Conservation (phyloP, 2,329 filamentous ascomycete genomes). For the Raffaelea ambrosiae region DNA sequence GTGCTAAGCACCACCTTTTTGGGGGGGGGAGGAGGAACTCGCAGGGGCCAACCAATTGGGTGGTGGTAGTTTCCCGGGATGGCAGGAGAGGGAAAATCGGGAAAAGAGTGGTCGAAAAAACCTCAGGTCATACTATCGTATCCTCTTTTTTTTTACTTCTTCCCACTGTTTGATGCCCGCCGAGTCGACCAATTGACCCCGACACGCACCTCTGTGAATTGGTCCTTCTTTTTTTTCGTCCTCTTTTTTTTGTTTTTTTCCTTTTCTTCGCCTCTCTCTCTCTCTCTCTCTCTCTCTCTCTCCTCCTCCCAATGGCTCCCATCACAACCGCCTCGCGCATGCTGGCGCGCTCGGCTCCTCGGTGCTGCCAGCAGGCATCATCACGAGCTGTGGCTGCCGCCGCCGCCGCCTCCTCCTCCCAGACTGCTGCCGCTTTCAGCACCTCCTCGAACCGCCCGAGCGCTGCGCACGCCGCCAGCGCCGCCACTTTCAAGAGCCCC, state of each 20-base stretch:
- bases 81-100: background rate
- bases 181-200: background rate
- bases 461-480: conserved; percentile 32
- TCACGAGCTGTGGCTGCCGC: conserved; percentile 34
- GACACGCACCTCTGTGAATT: background rate
- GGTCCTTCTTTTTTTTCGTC: background rate
- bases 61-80: background rate
- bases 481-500: conserved; percentile 48
- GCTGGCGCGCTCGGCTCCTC: conserved; percentile 47
- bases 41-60: background rate
- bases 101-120: conserved; percentile 28
- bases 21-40: background rate
- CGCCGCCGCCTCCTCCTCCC: no score
- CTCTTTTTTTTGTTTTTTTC: background rate
- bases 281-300: conserved; percentile 1
- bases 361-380: conserved; percentile 18
- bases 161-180: background rate
- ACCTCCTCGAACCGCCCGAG: conserved; percentile 32
- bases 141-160: background rate
- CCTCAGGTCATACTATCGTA: conserved; percentile 27
- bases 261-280: background rate
- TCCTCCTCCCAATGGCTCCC: conserved; percentile 50
- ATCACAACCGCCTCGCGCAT: conserved; percentile 60
- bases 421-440: no score
- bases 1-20: background rate